Evolutionary conservation across 768 basidiomycete genomes (phyloP).

Genomic region (Cystobasidium ongulense): DNA sequence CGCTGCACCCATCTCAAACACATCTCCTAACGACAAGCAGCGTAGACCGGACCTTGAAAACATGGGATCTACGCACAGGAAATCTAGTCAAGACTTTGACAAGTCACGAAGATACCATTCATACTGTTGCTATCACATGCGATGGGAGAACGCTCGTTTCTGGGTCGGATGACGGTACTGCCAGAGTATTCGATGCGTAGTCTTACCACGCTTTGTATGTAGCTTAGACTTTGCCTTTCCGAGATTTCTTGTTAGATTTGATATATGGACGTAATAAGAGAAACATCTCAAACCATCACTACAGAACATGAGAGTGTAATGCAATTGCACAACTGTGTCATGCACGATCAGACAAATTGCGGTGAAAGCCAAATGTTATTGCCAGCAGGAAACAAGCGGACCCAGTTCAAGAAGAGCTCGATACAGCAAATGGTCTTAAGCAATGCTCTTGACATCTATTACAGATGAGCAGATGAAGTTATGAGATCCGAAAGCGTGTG

Average conservation of each 20-base stretch:
- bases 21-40: conserved; percentile 77
- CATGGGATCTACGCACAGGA: conserved; percentile 89
- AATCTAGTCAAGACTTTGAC: conserved; percentile 66
- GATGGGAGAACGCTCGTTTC: conserved; percentile 66
- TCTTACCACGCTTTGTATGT: not conserved
- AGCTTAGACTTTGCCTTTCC: not conserved
- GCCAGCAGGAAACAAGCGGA: too few relatives aligned
- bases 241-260: too few relatives aligned
- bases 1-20: conserved; percentile 60
- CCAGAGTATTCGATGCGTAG: conserved; percentile 61
- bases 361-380: too few relatives aligned
- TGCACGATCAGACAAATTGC: too few relatives aligned
- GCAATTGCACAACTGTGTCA: too few relatives aligned
- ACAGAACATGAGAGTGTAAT: too few relatives aligned
- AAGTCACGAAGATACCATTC: conserved; percentile 70
- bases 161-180: conserved; percentile 81
- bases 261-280: too few relatives aligned
- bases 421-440: too few relatives aligned
- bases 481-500: not conserved
- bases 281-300: too few relatives aligned
- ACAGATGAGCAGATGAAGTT: too few relatives aligned
- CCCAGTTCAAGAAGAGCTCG: too few relatives aligned
- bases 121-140: conserved; percentile 64
- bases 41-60: conserved; percentile 73
- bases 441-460: too few relatives aligned